These are phyloP conservation scores for Calonectria henricotiae DNA, from an alignment of 2,329 filamentous ascomycete genomes.

Conservation along the genomic window DNA sequence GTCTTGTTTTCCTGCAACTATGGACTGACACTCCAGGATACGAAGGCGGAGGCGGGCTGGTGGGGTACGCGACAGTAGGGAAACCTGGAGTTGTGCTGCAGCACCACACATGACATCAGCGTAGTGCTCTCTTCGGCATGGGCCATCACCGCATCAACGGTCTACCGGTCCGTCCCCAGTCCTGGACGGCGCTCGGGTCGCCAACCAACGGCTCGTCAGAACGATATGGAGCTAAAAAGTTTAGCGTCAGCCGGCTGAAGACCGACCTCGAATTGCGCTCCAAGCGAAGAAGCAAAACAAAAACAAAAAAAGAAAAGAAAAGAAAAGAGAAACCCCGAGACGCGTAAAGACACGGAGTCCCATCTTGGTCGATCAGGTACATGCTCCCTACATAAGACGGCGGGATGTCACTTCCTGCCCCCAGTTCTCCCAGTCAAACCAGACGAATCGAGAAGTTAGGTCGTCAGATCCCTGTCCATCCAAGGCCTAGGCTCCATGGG, in stretches of 20 bases:
- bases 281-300: slow-evolving; percentile 22
- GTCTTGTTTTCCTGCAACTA: slow-evolving; percentile 18
- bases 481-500: slow-evolving; percentile 23
- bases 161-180: slow-evolving; percentile 18
- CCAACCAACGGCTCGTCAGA: slow-evolving; percentile 13
- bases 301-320: background rate
- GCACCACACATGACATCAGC: slow-evolving; percentile 31
- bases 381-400: slow-evolving; percentile 17
- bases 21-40: slow-evolving; percentile 9
- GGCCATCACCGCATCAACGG: slow-evolving; percentile 21
- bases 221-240: slow-evolving; percentile 9
- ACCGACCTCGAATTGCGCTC: slow-evolving; percentile 19
- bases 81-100: slow-evolving; percentile 21
- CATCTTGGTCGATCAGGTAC: slow-evolving; percentile 14
- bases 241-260: slow-evolving; percentile 15
- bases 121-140: slow-evolving; percentile 2
- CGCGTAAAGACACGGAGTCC: slow-evolving; percentile 15
- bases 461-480: slow-evolving; percentile 24
- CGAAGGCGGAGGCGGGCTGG: slow-evolving; percentile 8
- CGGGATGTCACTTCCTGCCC: slow-evolving; percentile 7
- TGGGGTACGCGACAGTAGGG: slow-evolving; percentile 11
- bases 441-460: slow-evolving; percentile 21
- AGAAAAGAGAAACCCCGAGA: too few relatives aligned
- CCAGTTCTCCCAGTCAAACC: slow-evolving; percentile 15
- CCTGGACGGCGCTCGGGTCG: background rate